Base-by-base conservation (phyloP, 768 basidiomycete genomes). In the Gautieria morchelliformis region DNA sequence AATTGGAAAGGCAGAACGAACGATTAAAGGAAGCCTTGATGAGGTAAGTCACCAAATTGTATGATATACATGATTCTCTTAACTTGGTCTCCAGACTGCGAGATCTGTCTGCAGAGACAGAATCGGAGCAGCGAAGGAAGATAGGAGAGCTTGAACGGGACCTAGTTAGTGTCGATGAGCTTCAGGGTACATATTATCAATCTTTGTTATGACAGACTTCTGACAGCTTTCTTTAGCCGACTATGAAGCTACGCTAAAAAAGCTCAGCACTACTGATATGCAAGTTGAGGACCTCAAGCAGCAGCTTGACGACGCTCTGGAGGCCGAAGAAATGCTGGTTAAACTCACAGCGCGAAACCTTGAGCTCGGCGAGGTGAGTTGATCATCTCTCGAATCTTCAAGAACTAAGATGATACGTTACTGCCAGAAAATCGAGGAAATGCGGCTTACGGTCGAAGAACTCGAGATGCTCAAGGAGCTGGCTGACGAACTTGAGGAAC, bases 1-100 rank as follows among this genome's bases (percentile, higher is more conserved):
- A 97, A 66, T 82, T 99, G 1, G 94, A 97, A 73, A 96, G 91
- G 68, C 95, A 98, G 66, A 99, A 98, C 61, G 92, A 93, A 65
- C 74, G 96, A 15, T 72, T 99, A 55, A 97, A 96, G 70, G 96
- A 98, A 66, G 96, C 96, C 12, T 76, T 98, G 10, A 78, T 95
- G 55, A 79, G 85, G 88, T 92, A 44, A 37, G 27, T 5, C 27
- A 52, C 11, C 10, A 78, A 37, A 37, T 9, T 9, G 35, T 65
- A 0, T 12, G 39, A n/a, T 50, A 7, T 32, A 52, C 39, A 5
- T 47, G 24, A 33, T 11, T 50, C 39, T 11, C 42, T 45, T 27
- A 27, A 20, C 49, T 41, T 32, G 15, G 14, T 45, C 15, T 14
- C 19, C 62, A 93, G 93, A 49, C 71, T 98, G 39, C 84, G 95